Conservation (phyloP, 2,329 filamentous ascomycete genomes). For the Dactylellina leptospora region DNA sequence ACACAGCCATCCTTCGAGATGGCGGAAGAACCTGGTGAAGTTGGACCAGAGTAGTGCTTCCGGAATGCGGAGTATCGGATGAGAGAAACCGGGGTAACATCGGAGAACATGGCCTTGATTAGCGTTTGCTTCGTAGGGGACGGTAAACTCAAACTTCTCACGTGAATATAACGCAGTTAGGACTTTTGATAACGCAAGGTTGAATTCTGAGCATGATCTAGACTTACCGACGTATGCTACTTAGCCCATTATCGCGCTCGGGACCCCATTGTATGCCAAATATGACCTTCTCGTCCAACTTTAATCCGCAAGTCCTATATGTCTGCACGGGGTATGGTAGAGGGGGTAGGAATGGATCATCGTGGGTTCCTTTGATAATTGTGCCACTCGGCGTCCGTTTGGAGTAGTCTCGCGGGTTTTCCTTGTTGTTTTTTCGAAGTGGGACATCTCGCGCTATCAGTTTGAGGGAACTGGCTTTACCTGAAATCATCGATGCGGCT, state of each 20-base stretch:
- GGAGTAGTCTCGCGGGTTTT: slow-evolving; percentile 44
- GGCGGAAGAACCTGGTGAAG: slow-evolving; percentile 7
- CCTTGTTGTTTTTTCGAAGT: slow-evolving; percentile 25
- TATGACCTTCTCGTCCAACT: slow-evolving; percentile 24
- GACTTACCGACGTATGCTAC: slow-evolving; percentile 13
- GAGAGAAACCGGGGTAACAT: slow-evolving; percentile 29
- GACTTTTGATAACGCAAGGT: too few relatives aligned
- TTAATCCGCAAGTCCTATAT: slow-evolving; percentile 28
- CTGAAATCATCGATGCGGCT: not conserved
- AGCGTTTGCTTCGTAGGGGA: slow-evolving; percentile 32
- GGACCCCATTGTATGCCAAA: slow-evolving; percentile 27
- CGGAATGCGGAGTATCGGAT: slow-evolving; percentile 32
- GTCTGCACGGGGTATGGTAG: slow-evolving; percentile 40
- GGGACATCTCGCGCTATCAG: slow-evolving; percentile 35
- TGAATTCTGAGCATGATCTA: not conserved
- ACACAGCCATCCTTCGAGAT: slow-evolving; percentile 7
- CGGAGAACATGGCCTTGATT: slow-evolving; percentile 36
- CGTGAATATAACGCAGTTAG: too few relatives aligned
- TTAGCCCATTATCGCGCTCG: slow-evolving; percentile 1
- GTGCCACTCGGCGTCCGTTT: slow-evolving; percentile 39
- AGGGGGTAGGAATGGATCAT: slow-evolving; percentile 44
- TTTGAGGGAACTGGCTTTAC: slow-evolving; percentile 9
- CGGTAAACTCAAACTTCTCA: slow-evolving; percentile 25
- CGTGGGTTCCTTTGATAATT: slow-evolving; percentile 31
- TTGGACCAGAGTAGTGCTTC: slow-evolving; percentile 13